Conservation (phyloP, 2,329 filamentous ascomycete species). For the Neospermospora avenae region DNA sequence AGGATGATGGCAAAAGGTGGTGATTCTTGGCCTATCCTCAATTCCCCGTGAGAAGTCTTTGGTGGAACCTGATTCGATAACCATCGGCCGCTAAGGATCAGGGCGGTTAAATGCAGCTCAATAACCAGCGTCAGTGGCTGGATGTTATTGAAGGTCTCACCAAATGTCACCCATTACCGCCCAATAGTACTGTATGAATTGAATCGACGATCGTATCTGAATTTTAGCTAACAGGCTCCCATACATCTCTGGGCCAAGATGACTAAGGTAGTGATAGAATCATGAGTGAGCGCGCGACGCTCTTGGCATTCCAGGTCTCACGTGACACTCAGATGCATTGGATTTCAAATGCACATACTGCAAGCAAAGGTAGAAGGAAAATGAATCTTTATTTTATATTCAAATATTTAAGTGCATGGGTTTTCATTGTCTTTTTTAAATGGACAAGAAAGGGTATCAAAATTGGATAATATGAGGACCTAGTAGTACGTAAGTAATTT, state of each 20-base stretch:
- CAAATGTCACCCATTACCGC: constrained; percentile 7
- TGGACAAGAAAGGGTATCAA: no score
- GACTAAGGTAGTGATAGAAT: not conserved
- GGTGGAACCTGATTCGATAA: constrained; percentile 13
- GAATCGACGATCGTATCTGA: not conserved
- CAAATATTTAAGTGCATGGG: no score
- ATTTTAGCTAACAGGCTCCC: no score
- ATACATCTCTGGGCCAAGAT: not conserved
- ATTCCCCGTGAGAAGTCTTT: constrained; percentile 6
- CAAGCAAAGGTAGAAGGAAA: no score
- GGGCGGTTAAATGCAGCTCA: constrained; percentile 5
- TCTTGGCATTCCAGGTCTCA: no score
- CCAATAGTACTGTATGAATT: constrained; percentile 1
- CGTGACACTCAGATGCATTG: no score
- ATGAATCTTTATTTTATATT: no score
- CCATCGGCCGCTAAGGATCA: constrained; percentile 2
- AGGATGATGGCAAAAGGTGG: constrained; percentile 14
- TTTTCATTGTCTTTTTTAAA: no score
- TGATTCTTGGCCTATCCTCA: constrained; percentile 15
- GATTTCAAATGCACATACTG: no score
- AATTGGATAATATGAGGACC: no score
- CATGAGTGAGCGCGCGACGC: not conserved
- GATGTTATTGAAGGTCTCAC: not conserved
- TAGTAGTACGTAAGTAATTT: no score
- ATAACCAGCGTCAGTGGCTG: constrained; percentile 9